Conservation (phyloP, 78 protist species). For the Dictyostelium intermedium region DNA sequence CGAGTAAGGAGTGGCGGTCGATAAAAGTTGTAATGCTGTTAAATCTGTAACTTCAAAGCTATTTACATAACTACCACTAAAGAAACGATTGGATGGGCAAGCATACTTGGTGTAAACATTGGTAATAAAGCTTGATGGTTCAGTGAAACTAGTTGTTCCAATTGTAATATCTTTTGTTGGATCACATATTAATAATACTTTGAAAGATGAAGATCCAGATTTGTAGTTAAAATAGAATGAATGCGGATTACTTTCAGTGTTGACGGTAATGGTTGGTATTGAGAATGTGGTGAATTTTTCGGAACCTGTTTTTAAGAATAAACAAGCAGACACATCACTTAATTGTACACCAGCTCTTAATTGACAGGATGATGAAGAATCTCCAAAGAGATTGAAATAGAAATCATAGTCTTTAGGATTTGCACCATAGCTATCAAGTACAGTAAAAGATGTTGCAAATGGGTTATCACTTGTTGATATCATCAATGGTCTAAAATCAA, state of each 20-base stretch:
- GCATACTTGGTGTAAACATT: neutral
- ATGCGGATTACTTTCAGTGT: too few species aligned
- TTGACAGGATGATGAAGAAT: neutral
- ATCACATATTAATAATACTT: neutral
- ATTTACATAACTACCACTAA: neutral
- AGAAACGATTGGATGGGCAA: neutral
- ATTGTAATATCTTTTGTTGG: neutral
- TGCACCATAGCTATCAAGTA: neutral
- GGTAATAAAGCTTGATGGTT: too few species aligned
- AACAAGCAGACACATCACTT: neutral
- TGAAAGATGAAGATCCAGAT: too few species aligned
- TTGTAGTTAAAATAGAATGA: too few species aligned
- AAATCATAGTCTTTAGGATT: neutral
- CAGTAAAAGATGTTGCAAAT: neutral
- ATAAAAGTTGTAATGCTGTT: too few species aligned
- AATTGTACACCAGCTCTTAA: neutral
- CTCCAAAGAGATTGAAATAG: neutral
- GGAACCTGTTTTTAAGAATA: neutral
- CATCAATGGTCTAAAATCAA: neutral
- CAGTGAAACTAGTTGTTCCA: neutral
- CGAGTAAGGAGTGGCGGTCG: too few species aligned
- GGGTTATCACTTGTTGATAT: neutral
- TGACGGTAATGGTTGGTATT: neutral
- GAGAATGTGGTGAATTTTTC: neutral
- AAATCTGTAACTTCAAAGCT: too few species aligned